phyloP scores from a whole-genome alignment of 257 asterid species.

The Hygrophila difformis region DNA sequence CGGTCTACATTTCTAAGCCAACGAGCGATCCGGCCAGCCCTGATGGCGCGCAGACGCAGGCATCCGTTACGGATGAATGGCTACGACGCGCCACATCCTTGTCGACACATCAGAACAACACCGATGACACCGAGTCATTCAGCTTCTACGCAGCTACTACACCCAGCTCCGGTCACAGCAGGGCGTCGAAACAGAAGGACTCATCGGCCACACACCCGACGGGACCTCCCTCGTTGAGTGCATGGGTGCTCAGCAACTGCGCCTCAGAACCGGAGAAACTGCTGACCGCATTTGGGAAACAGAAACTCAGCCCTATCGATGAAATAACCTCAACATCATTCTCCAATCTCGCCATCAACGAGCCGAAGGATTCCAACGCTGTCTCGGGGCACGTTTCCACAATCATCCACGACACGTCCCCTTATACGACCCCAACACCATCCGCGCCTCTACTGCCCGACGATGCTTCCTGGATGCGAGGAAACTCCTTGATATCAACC shows the following conservation, averaged over 20 bases:
- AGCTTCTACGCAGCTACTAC: conserved; percentile 28
- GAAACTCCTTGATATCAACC: conserved; percentile 19
- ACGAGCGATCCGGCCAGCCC: conserved; percentile 18
- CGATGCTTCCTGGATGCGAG: conserved; percentile 46
- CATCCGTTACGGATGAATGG: conserved; percentile 37
- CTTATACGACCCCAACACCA: conserved; percentile 57
- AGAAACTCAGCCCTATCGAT: conserved; percentile 47
- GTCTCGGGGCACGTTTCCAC: conserved; percentile 23
- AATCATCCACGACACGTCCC: conserved; percentile 21
- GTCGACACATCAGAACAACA: conserved; percentile 32
- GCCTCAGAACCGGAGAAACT: conserved; percentile 30
- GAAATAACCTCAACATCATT: conserved; percentile 47
- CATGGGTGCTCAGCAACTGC: conserved; percentile 50
- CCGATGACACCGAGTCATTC: conserved; percentile 32
- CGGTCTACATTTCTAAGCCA: conserved; percentile 32
- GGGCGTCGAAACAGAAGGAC: conserved; percentile 23
- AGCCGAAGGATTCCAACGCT: conserved; percentile 20
- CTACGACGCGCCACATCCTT: conserved; percentile 59
- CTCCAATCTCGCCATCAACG: conserved; percentile 32
- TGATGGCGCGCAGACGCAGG: conserved; percentile 13
- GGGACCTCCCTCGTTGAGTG: conserved; percentile 84
- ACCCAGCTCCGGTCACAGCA: conserved; percentile 18
- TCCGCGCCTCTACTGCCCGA: conserved; percentile 85
- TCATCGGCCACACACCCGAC: conserved; percentile 30
- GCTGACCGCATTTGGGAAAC: conserved; percentile 20